Evolutionary conservation across 768 basidiomycete species (phyloP).

Genomic region (Suillus weaverae): DNA sequence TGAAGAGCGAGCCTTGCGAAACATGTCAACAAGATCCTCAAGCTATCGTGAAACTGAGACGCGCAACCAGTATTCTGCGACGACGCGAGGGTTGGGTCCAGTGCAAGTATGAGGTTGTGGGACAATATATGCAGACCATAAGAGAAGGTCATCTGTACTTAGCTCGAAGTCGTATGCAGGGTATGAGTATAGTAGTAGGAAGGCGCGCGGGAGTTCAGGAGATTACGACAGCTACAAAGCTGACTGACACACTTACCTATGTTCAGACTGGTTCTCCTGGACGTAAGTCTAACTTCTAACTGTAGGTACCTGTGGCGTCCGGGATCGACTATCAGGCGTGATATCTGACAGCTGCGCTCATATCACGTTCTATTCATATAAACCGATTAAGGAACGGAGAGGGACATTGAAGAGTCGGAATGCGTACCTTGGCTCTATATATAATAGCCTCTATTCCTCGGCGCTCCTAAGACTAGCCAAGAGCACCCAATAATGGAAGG

Average conservation of each 20-base stretch:
- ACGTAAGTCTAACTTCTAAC: neutral
- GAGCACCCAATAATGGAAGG: neutral
- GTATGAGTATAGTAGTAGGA: too few relatives aligned
- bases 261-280: neutral
- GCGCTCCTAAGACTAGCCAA: neutral
- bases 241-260: neutral
- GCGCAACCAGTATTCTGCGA: neutral
- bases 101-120: neutral
- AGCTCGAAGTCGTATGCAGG: too few relatives aligned
- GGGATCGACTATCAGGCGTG: neutral
- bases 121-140: neutral
- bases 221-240: neutral
- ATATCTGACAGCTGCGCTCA: neutral
- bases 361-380: neutral
- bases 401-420: neutral
- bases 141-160: neutral
- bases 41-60: neutral
- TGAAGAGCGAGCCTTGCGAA: neutral
- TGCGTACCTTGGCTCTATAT: neutral
- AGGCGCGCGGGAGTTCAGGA: neutral
- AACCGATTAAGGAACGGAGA: neutral
- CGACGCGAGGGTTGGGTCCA: neutral
- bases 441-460: neutral
- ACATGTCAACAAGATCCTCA: neutral
- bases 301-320: neutral